phyloP scores from a whole-genome alignment of 805 yeast genomes.

The Metschnikowia rubicola region DNA sequence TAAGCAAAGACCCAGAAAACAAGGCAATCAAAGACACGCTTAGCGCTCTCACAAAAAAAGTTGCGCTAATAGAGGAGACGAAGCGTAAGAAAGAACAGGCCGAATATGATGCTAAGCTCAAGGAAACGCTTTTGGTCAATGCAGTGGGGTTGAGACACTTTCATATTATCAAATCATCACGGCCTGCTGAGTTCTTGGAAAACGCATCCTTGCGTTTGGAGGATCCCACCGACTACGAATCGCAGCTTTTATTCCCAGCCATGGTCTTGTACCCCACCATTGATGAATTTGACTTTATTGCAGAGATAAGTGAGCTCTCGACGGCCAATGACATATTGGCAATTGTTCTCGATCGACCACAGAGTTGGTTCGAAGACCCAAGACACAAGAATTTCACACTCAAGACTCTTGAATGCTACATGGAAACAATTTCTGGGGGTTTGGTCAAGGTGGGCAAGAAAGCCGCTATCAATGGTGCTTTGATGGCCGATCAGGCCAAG shows the following conservation, averaged over 20 bases:
- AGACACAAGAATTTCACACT: slow-evolving; percentile 57
- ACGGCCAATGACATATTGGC: slow-evolving; percentile 63
- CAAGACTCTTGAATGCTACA: slow-evolving; percentile 63
- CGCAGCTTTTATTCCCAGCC: slow-evolving; percentile 81
- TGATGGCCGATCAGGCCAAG: slow-evolving; percentile 57
- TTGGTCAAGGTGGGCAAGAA: slow-evolving; percentile 82
- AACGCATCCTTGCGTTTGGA: slow-evolving; percentile 55
- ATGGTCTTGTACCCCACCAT: slow-evolving; percentile 77
- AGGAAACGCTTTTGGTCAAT: slow-evolving; percentile 44
- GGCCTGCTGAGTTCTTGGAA: slow-evolving; percentile 55
- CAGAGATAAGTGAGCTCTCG: slow-evolving; percentile 67
- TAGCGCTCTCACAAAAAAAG: slow-evolving; percentile 39
- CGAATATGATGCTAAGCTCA: slow-evolving; percentile 38
- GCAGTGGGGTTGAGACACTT: slow-evolving; percentile 64
- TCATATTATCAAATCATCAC: slow-evolving; percentile 44
- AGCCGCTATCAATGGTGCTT: slow-evolving; percentile 57
- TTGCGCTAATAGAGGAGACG: slow-evolving; percentile 21
- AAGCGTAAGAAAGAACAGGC: slow-evolving; percentile 37
- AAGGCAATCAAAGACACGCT: slow-evolving; percentile 49
- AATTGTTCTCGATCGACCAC: slow-evolving; percentile 59
- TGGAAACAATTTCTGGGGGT: slow-evolving; percentile 84
- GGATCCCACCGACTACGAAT: slow-evolving; percentile 62
- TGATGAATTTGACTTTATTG: slow-evolving; percentile 80
- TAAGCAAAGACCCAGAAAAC: slow-evolving; percentile 57
- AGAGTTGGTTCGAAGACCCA: slow-evolving; percentile 63